phyloP scores from a whole-genome alignment of 2,329 filamentous ascomycete genomes.

The Xylariaceae sp. region DNA sequence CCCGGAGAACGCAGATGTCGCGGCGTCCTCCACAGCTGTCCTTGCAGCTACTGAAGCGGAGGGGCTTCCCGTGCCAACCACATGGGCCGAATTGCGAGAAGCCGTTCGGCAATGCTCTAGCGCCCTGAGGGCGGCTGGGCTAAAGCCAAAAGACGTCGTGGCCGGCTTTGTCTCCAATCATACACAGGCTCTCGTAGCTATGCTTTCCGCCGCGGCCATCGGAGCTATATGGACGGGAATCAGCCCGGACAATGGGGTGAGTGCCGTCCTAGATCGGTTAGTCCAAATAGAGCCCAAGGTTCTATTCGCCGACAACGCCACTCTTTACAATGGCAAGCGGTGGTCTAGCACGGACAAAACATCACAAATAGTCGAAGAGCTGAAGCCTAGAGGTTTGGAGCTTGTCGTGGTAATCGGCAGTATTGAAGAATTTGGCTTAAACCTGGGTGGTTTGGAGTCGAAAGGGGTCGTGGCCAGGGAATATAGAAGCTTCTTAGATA shows the following conservation, averaged over 20 bases:
- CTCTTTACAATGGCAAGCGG: constrained; percentile 87
- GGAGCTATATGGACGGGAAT: constrained; percentile 94
- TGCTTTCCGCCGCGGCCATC: constrained; percentile 79
- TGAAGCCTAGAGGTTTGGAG: constrained; percentile 64
- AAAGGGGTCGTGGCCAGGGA: constrained; percentile 47
- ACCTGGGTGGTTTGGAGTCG: constrained; percentile 44
- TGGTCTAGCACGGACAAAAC: constrained; percentile 83
- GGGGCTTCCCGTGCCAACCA: constrained; percentile 57
- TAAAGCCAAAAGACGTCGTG: constrained; percentile 61
- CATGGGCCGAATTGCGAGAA: constrained; percentile 81
- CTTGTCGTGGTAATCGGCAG: constrained; percentile 76
- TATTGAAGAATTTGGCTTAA: constrained; percentile 48
- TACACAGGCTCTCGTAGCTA: constrained; percentile 81
- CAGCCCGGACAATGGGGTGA: constrained; percentile 88
- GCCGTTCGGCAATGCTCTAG: constrained; percentile 73
- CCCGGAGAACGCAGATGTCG: constrained; percentile 59
- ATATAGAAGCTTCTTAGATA: constrained; percentile 49
- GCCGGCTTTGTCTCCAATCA: constrained; percentile 87
- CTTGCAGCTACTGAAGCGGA: constrained; percentile 79
- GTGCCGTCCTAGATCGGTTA: constrained; percentile 85
- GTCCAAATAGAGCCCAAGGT: constrained; percentile 82
- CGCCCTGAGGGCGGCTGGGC: constrained; percentile 66
- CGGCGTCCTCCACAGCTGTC: constrained; percentile 68
- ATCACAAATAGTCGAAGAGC: constrained; percentile 68
- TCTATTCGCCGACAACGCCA: constrained; percentile 85